A percentile compares a stretch with the other conserved stretches of the same genome.
Evolutionary conservation across 1,284 basidiomycete genomes (phyloP).

Genomic region (Hypsizygus ulmarius): DNA sequence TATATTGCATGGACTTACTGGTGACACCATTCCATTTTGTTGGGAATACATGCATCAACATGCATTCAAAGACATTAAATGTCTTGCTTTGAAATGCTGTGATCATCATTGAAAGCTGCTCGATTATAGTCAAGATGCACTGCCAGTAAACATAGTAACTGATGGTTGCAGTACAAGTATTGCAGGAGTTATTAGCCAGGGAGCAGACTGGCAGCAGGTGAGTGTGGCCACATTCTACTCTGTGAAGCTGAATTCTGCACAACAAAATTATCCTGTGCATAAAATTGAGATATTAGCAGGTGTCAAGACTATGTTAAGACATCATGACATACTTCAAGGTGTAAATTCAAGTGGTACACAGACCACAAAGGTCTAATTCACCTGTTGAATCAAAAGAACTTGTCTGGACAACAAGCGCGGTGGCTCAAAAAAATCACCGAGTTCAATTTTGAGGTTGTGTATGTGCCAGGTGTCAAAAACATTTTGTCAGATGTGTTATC

Average conservation of each 20-base stretch:
- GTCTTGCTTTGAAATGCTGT: too few species aligned
- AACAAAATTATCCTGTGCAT: slow-evolving; percentile 38
- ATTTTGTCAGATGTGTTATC: slow-evolving; percentile 33
- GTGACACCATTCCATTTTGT: slow-evolving; percentile 14
- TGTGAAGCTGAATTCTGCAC: slow-evolving; percentile 34
- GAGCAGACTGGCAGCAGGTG: slow-evolving; percentile 23
- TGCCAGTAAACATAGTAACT: slow-evolving; percentile 26
- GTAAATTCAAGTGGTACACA: slow-evolving; percentile 29
- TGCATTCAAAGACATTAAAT: slow-evolving; percentile 36
- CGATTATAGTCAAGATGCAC: slow-evolving; percentile 20
- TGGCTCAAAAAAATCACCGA: slow-evolving; percentile 36
- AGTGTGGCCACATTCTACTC: slow-evolving; percentile 33
- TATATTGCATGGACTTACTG: slow-evolving; percentile 24
- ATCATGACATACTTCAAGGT: slow-evolving; percentile 31
- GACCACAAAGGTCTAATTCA: slow-evolving; percentile 36
- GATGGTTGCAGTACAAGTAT: slow-evolving; percentile 25
- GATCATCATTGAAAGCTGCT: too few species aligned
- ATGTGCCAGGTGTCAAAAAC: slow-evolving; percentile 30
- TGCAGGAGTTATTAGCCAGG: slow-evolving; percentile 25
- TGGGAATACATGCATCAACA: neutral
- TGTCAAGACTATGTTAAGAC: slow-evolving; percentile 31
- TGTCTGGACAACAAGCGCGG: slow-evolving; percentile 28
- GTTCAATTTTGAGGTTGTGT: slow-evolving; percentile 31
- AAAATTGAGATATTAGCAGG: slow-evolving; percentile 36
- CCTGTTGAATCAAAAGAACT: slow-evolving; percentile 24